Evolutionary conservation across 2,329 filamentous ascomycete genomes (phyloP).

Genomic region (Phaeosphaeriaceae sp.): DNA sequence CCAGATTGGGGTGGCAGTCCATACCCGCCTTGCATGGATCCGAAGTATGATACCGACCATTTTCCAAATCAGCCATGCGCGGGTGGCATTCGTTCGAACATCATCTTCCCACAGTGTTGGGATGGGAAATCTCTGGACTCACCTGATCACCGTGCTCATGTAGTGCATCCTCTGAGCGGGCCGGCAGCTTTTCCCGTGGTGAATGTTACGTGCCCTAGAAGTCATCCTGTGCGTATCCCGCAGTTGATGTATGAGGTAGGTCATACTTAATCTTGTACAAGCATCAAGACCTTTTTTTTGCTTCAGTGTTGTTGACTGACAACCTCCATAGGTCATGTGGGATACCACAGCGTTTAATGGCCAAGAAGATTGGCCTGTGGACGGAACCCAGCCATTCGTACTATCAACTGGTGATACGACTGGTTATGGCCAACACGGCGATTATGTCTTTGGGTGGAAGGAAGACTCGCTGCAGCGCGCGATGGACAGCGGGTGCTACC

Average conservation of each 20-base stretch:
- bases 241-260: neutral
- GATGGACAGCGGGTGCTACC: slow-evolving; percentile 1
- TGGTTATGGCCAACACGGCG: slow-evolving; percentile 1
- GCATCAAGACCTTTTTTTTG: no score
- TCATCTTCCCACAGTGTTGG: neutral
- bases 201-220: neutral
- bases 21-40: neutral
- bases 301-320: neutral
- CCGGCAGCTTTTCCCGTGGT: neutral
- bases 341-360: neutral
- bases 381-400: slow-evolving; percentile 3
- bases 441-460: slow-evolving; percentile 6
- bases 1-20: neutral
- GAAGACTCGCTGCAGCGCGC: slow-evolving; percentile 6
- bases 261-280: no score
- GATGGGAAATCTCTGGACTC: neutral
- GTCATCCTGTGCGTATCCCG: neutral
- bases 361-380: slow-evolving; percentile 2
- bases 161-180: neutral
- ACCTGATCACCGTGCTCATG: neutral
- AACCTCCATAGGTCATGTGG: neutral
- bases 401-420: neutral
- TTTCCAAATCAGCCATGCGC: neutral
- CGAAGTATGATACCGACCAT: neutral
- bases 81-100: neutral